Conservation (phyloP, 257 asterid genomes). For the Solanum etuberosum region DNA sequence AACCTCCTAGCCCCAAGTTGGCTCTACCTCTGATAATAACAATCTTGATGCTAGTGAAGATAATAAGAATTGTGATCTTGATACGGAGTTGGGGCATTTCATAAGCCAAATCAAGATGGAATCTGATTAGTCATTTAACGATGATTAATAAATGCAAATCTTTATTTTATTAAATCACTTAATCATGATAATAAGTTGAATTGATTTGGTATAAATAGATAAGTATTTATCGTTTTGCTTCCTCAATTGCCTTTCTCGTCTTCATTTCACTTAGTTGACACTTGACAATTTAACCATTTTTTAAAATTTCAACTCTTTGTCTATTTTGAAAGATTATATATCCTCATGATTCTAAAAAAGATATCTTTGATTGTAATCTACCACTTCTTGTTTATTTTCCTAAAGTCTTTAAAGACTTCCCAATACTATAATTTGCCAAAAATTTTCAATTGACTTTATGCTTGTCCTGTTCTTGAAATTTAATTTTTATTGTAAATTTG, state of each 20-base stretch:
- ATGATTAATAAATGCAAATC: neutral
- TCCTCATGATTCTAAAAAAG: neutral
- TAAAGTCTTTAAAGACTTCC: neutral
- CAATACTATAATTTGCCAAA: neutral
- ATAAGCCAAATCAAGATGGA: neutral
- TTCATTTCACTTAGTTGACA: neutral
- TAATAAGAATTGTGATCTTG: neutral
- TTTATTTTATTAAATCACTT: neutral
- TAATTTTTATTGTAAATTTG: neutral
- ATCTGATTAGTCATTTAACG: neutral
- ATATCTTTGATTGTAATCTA: neutral
- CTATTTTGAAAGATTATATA: neutral
- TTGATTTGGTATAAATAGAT: neutral
- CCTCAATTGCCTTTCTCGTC: neutral
- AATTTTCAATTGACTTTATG: neutral
- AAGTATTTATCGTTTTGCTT: neutral
- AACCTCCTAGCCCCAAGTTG: neutral
- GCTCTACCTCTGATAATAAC: neutral
- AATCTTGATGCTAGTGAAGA: neutral
- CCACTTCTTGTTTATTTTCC: neutral
- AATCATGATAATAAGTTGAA: neutral
- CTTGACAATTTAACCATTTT: neutral
- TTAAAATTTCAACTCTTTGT: fast-evolving
- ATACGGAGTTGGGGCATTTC: neutral
- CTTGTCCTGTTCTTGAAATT: neutral